Conservation (phyloP, 2,329 filamentous ascomycete genomes). For the Dryadomyces sulphureus region DNA sequence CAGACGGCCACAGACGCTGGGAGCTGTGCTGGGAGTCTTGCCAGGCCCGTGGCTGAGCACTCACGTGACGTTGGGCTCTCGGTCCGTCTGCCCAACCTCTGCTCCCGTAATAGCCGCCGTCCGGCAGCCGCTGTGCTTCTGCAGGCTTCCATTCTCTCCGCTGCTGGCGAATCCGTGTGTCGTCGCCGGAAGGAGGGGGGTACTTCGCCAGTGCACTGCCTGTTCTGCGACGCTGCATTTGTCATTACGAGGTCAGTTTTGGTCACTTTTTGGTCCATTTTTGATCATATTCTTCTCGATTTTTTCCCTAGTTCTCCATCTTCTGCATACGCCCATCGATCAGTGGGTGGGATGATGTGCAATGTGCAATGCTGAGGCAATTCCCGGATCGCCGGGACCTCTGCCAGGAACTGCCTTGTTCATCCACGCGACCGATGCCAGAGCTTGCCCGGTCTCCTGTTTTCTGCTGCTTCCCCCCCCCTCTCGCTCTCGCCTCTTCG, state of each 20-base stretch:
- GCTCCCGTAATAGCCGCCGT: neutral
- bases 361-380: neutral
- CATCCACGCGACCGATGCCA: neutral
- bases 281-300: no score
- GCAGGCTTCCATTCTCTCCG: neutral
- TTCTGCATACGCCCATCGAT: no score
- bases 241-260: no score
- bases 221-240: no score
- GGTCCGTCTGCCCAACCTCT: neutral
- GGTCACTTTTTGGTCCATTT: no score
- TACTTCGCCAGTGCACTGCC: neutral
- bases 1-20: no score
- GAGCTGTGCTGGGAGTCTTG: neutral
- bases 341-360: neutral
- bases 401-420: neutral
- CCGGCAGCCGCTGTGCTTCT: neutral
- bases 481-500: neutral
- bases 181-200: no score
- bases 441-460: neutral
- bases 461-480: neutral
- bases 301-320: no score
- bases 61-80: slow-evolving; percentile 2
- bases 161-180: neutral
- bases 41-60: neutral
- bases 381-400: neutral